phyloP scores from a whole-genome alignment of 345 rosid species.

The Sonneratia alba region DNA sequence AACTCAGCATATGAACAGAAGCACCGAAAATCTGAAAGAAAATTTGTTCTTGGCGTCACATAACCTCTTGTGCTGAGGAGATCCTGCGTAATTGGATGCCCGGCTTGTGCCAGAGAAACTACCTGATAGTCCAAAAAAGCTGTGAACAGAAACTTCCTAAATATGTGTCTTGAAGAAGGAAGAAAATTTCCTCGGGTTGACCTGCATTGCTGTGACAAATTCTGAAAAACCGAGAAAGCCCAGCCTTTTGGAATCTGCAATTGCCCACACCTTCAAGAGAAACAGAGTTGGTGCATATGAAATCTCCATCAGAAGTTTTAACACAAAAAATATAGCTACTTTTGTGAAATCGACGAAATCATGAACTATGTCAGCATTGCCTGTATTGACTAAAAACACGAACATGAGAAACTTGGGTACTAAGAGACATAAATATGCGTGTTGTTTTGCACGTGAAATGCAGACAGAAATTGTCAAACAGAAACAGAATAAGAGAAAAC shows the following conservation, averaged over 20 bases:
- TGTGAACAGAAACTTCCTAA: background rate
- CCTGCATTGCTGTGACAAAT: slow-evolving; percentile 77
- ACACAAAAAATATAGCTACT: background rate
- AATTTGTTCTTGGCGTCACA: background rate
- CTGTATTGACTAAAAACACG: background rate
- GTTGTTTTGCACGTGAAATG: no score
- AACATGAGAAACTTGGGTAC: background rate
- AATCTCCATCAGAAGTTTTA: no score
- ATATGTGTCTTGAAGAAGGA: background rate
- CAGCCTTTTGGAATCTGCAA: slow-evolving; percentile 75
- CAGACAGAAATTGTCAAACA: no score
- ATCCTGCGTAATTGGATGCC: slow-evolving; percentile 46
- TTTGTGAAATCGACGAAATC: background rate
- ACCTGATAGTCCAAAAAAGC: slow-evolving; percentile 38
- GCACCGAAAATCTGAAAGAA: background rate
- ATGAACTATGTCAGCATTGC: no score
- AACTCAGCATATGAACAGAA: background rate
- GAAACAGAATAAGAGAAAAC: background rate
- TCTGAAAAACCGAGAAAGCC: slow-evolving; percentile 76
- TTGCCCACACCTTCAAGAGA: slow-evolving; percentile 68
- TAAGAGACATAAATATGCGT: no score
- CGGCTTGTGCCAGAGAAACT: slow-evolving; percentile 68
- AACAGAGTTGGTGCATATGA: background rate
- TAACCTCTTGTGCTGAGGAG: slow-evolving; percentile 35
- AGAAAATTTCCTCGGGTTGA: slow-evolving; percentile 1